Evolutionary conservation across 768 basidiomycete species (phyloP).

Genomic region (Coprinopsis strossmayeri): DNA sequence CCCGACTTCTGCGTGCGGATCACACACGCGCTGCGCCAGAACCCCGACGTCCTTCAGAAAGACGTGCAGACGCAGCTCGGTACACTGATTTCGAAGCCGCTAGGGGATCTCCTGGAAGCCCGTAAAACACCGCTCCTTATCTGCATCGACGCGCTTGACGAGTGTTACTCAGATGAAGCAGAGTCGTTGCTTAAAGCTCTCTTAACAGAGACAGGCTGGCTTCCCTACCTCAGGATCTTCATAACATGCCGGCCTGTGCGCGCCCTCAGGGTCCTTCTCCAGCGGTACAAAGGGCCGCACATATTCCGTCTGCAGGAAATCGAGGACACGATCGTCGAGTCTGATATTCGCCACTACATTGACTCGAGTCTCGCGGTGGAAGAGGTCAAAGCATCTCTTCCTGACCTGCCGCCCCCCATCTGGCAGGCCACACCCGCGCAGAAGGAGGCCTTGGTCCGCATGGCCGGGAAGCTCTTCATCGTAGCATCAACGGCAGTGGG

Average conservation of each 20-base stretch:
- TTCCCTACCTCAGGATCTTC: background rate
- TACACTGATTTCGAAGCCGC: background rate
- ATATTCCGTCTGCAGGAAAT: constrained; percentile 4
- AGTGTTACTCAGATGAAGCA: background rate
- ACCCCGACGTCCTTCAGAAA: background rate
- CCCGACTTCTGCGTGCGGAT: background rate
- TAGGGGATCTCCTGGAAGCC: background rate
- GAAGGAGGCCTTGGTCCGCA: constrained; percentile 3
- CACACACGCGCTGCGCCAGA: background rate
- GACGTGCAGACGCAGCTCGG: background rate
- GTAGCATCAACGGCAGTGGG: background rate
- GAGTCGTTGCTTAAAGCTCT: background rate
- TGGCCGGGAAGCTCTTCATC: constrained; percentile 5
- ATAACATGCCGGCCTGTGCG: constrained; percentile 1
- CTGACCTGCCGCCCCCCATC: background rate
- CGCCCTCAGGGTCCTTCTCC: background rate
- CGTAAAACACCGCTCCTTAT: background rate
- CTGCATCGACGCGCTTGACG: constrained; percentile 1
- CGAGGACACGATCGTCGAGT: constrained; percentile 2
- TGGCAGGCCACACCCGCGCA: background rate
- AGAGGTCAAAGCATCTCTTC: background rate
- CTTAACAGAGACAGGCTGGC: background rate
- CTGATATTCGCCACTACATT: constrained; percentile 1
- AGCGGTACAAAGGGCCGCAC: background rate
- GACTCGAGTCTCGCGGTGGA: background rate